phyloP scores from a whole-genome alignment of 2,329 filamentous ascomycete genomes.

The Trichoderma polysporum region DNA sequence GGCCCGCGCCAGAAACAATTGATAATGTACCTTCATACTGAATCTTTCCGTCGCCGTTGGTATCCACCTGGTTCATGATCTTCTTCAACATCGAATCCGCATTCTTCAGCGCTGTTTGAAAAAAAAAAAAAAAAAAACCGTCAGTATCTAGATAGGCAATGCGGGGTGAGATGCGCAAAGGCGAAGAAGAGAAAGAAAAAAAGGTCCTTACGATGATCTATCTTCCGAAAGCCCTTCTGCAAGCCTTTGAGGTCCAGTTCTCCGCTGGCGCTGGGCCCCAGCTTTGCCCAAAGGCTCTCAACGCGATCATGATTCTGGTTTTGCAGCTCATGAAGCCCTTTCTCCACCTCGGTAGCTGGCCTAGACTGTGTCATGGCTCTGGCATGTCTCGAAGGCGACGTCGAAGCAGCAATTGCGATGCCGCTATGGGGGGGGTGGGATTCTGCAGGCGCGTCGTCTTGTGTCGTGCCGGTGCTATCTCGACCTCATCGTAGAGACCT shows the following conservation, averaged over 20 bases:
- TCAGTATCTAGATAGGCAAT: not conserved
- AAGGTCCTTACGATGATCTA: constrained; percentile 78
- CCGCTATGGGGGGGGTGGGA: not conserved
- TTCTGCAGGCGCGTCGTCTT: constrained; percentile 24
- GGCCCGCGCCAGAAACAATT: not conserved
- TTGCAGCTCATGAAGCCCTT: constrained; percentile 73
- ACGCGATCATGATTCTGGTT: constrained; percentile 79
- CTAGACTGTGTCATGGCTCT: constrained; percentile 44
- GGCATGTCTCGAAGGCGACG: constrained; percentile 36
- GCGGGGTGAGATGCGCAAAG: constrained; percentile 1
- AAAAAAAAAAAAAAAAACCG: not conserved
- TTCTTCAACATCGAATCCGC: constrained; percentile 80
- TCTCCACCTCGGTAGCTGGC: constrained; percentile 52
- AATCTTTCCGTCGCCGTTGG: constrained; percentile 83
- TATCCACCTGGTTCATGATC: constrained; percentile 80
- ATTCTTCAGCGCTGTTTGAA: constrained; percentile 70
- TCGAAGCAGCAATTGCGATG: constrained; percentile 15
- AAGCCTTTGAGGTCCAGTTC: constrained; percentile 82
- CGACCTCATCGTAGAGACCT: constrained; percentile 23
- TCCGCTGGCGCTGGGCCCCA: constrained; percentile 75
- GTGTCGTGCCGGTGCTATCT: constrained; percentile 14
- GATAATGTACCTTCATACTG: constrained; percentile 74
- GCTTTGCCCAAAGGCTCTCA: constrained; percentile 76
- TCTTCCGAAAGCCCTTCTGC: constrained; percentile 78
- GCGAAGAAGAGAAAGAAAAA: not conserved